Evolutionary conservation across 75 land plant genomes (phyloP), one percentile per base, ranked within the genome.

Genomic region (Gnetum montanum): DNA sequence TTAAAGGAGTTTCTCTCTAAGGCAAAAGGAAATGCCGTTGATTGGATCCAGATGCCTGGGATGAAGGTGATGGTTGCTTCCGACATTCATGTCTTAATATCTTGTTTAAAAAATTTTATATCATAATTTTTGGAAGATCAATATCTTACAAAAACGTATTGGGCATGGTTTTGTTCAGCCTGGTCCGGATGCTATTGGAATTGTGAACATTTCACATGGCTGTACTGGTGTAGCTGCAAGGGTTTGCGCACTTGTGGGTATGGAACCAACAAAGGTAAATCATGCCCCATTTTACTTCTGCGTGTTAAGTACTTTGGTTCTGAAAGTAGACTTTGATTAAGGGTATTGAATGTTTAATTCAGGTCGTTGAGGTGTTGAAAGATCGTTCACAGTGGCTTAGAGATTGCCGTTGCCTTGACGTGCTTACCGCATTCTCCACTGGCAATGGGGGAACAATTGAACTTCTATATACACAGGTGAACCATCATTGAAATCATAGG

Each of bases 171-270:
- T 46, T 13, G 18, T 63, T 54, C 61, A 92, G 97, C 97, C 97
- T 92, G 97, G 97, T 92, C 97, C 97, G 85, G 97, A 92, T 88
- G 86, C 94, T 50, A 81, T 84, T 73, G 98, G 98, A 57, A 92
- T 86, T 63, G 78, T 86, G 69, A 77, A 85, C 63, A 82, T 86
- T 68, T 80, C 92, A 57, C 82, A 75, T 72, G 86, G 83, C 27
- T 69, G 88, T 60, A 73, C 69, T 54, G 96, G 96, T 15, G 78
- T 90, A 31, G 96, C 93, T 72, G 92, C 96, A 59, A 79, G 96
- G 54, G 96, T 84, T 54, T 90, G 96, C 31, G 87, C 89, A 54
- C 84, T 90, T 44, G 87, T 90, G 64, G 76, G 86, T 54, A 56
- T 90, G 23, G 88, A 90, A 34, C 88, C 97, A 46, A 69, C 73